Percentiles rank a stretch among this genome's conserved stretches.
These are phyloP conservation scores for Pezicula radicicola DNA, from an alignment of 2,329 filamentous ascomycete species.

Conservation along the genomic window DNA sequence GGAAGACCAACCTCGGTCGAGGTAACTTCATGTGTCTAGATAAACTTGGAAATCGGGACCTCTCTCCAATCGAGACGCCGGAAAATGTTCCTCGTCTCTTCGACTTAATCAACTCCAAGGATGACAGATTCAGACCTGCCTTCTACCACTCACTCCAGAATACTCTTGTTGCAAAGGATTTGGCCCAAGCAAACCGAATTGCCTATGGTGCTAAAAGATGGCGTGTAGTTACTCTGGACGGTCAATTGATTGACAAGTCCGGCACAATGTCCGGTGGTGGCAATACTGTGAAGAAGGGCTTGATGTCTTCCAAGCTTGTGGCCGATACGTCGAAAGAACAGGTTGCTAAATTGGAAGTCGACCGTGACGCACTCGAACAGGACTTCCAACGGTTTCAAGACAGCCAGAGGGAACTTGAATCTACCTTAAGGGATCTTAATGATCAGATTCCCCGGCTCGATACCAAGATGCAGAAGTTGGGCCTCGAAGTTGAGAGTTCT, in stretches of 20 bases:
- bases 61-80: conserved; percentile 80
- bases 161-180: conserved; percentile 86
- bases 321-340: conserved; percentile 85
- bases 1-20: conserved; percentile 94
- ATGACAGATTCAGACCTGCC: conserved; percentile 81
- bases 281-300: conserved; percentile 81
- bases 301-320: conserved; percentile 96
- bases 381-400: conserved; percentile 84
- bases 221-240: conserved; percentile 93
- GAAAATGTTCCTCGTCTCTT: conserved; percentile 91
- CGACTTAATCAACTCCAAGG: conserved; percentile 85
- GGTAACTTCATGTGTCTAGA: conserved; percentile 97
- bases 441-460: conserved; percentile 81
- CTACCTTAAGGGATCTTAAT: conserved; percentile 66
- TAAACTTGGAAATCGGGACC: conserved; percentile 74
- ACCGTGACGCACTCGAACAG: conserved; percentile 80
- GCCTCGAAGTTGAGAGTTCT: conserved; percentile 83
- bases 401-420: conserved; percentile 77
- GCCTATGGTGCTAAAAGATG: conserved; percentile 91
- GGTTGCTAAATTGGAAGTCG: conserved; percentile 80
- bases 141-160: conserved; percentile 97
- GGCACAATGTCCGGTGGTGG: conserved; percentile 99
- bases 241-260: conserved; percentile 95
- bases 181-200: conserved; percentile 95
- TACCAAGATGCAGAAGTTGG: conserved; percentile 87